phyloP scores from a whole-genome alignment of 1,284 basidiomycete genomes.

The Vanrija humicola region DNA sequence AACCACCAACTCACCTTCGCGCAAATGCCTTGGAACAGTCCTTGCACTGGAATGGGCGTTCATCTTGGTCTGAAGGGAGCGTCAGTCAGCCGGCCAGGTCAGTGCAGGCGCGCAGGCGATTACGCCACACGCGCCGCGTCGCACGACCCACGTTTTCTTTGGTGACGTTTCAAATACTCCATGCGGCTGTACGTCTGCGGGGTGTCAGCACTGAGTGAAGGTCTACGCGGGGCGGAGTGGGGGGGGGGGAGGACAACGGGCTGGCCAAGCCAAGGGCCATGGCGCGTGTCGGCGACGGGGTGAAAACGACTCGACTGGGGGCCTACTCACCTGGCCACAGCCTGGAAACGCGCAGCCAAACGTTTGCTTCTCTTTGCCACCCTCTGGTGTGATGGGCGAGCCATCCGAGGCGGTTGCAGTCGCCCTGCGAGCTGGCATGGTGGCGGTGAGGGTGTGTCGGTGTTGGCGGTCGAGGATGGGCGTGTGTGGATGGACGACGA shows the following conservation, averaged over 20 bases:
- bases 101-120: no score
- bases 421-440: slow-evolving; percentile 19
- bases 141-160: slow-evolving; percentile 43
- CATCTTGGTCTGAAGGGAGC: slow-evolving; percentile 42
- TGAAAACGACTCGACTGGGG: no score
- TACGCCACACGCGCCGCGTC: neutral
- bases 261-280: neutral
- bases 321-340: slow-evolving; percentile 40
- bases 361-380: slow-evolving; percentile 44
- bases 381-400: slow-evolving; percentile 17
- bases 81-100: slow-evolving; percentile 3
- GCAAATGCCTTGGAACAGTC: slow-evolving; percentile 50
- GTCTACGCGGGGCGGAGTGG: neutral
- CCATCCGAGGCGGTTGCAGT: slow-evolving; percentile 15
- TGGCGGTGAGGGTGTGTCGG: neutral
- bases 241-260: neutral
- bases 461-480: neutral
- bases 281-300: no score
- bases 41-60: slow-evolving; percentile 48
- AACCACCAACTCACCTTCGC: slow-evolving; percentile 35
- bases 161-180: slow-evolving; percentile 50
- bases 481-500: neutral
- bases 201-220: neutral
- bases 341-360: slow-evolving; percentile 42
- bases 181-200: slow-evolving; percentile 45